phyloP scores from a whole-genome alignment of 192 early-diverging fungal species.

The Pilaira anomala region DNA sequence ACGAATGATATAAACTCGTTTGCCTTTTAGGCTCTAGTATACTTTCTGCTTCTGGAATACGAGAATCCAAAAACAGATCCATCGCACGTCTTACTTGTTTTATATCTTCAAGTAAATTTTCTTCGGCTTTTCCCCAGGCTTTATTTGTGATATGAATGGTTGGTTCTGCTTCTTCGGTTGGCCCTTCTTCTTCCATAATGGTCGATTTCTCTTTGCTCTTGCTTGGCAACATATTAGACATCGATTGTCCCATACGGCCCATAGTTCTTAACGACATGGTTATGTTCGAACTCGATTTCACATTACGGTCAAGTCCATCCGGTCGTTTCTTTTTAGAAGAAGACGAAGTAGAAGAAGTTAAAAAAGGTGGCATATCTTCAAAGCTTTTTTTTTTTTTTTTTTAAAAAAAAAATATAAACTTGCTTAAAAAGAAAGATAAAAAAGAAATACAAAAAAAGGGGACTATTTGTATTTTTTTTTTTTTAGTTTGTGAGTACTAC shows the following conservation, averaged over 20 bases:
- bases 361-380: conserved; percentile 12
- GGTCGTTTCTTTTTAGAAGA: background rate
- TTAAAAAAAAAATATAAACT: too few relatives aligned
- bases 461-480: too few relatives aligned
- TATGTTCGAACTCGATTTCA: background rate
- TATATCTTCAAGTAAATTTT: conserved; percentile 53
- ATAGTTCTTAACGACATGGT: conserved; percentile 3
- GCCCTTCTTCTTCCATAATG: background rate
- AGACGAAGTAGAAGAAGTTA: background rate
- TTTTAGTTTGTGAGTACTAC: too few relatives aligned
- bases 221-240: background rate
- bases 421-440: too few relatives aligned
- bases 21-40: conserved; percentile 42
- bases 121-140: background rate
- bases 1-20: conserved; percentile 67
- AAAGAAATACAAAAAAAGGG: too few relatives aligned
- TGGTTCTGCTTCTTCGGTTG: background rate
- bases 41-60: conserved; percentile 65
- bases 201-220: background rate
- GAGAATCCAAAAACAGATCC: conserved; percentile 76
- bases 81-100: conserved; percentile 56
- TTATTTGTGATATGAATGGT: background rate
- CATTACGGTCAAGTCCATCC: background rate
- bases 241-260: conserved; percentile 4
- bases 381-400: too few relatives aligned